Evolutionary conservation across 2,329 filamentous ascomycete genomes (phyloP).

Genomic region (Aureobasidium sp.): DNA sequence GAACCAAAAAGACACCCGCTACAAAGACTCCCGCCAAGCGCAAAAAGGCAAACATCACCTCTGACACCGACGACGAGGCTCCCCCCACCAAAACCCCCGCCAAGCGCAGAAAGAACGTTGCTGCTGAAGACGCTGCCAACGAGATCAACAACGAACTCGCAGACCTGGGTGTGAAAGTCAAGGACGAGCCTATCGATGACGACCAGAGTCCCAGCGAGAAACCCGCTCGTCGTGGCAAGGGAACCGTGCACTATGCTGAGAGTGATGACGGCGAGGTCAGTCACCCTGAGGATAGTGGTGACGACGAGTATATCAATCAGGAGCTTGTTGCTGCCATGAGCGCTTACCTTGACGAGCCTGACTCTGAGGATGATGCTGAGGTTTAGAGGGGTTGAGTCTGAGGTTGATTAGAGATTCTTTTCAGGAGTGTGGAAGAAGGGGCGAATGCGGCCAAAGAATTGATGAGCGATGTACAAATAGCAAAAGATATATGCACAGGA

Average conservation of each 20-base stretch:
- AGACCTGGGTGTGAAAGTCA: conserved; percentile 44
- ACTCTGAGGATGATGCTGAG: background rate
- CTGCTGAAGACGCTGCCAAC: conserved; percentile 31
- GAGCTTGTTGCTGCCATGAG: background rate
- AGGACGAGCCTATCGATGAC: conserved; percentile 42
- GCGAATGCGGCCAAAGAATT: background rate
- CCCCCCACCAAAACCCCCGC: background rate
- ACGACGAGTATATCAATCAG: conserved; percentile 22
- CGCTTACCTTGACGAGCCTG: background rate
- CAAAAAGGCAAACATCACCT: conserved; percentile 40
- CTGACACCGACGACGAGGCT: conserved; percentile 48
- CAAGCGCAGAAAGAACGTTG: background rate
- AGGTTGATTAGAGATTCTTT: background rate
- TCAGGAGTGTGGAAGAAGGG: background rate
- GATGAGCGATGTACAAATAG: background rate
- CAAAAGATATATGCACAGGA: background rate
- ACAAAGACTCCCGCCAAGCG: background rate
- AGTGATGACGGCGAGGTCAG: conserved; percentile 41
- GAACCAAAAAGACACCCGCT: background rate
- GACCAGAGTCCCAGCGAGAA: conserved; percentile 38
- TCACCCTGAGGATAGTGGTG: conserved; percentile 41
- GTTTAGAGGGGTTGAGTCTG: background rate
- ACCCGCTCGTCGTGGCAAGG: conserved; percentile 43
- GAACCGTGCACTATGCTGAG: conserved; percentile 17
- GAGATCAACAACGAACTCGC: conserved; percentile 42